Percentiles rank a stretch among this genome's conserved stretches.
These are phyloP conservation scores for Symbiodinium pilosum DNA, from an alignment of 73 alveolate genomes.

Conservation along the genomic window DNA sequence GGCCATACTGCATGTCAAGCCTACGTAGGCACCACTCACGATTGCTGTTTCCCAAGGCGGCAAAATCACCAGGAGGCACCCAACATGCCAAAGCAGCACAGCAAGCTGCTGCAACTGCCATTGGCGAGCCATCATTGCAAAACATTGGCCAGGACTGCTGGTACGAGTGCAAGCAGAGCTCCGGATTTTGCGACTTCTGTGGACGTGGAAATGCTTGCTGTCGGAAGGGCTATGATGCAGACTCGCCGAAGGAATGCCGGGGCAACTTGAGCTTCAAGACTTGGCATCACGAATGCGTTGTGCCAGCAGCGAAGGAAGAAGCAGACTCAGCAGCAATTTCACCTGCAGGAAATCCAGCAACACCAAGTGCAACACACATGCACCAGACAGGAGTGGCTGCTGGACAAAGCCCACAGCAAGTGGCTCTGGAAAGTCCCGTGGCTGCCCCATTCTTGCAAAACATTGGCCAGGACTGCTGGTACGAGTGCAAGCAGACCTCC, in stretches of 20 bases:
- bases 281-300: conserved; percentile 83
- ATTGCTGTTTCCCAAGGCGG: no score
- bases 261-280: conserved; percentile 59
- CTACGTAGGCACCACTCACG: no score
- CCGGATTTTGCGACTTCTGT: conserved; percentile 60
- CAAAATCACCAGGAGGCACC: no score
- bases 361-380: no score
- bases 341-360: no score
- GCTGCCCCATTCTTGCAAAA: conserved; percentile 18
- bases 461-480: conserved; percentile 66
- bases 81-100: no score
- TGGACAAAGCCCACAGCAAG: not conserved
- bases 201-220: conserved; percentile 87
- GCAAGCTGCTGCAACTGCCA: not conserved
- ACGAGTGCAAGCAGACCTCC: conserved; percentile 24
- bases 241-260: conserved; percentile 46
- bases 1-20: no score
- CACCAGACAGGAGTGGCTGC: no score
- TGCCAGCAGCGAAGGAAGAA: no score
- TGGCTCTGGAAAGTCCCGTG: not conserved
- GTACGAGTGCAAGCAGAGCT: conserved; percentile 24
- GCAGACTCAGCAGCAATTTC: no score
- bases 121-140: not conserved
- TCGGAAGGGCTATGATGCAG: conserved; percentile 23
- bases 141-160: conserved; percentile 76